Conservation (phyloP, 2,329 filamentous ascomycete genomes). For the Fusarium buxicola region DNA sequence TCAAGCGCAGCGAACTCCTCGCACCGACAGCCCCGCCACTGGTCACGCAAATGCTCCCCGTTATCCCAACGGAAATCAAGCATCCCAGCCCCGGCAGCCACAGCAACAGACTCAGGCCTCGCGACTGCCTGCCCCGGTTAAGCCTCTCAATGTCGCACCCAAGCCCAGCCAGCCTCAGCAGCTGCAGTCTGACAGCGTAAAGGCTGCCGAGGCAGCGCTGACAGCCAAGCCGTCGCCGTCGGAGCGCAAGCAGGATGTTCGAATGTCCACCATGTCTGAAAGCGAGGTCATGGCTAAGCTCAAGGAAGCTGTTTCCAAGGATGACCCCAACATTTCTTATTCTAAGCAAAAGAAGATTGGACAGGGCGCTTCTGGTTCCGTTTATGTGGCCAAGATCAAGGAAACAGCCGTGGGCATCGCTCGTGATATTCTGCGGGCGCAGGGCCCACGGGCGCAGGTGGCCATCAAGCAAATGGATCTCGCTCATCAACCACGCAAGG, state of each 20-base stretch:
- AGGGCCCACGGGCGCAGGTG: slow-evolving; percentile 87
- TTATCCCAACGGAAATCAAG: slow-evolving; percentile 66
- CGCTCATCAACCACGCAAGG: slow-evolving; percentile 95
- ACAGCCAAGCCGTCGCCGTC: slow-evolving; percentile 81
- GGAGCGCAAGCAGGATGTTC: slow-evolving; percentile 88
- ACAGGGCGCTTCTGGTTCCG: slow-evolving; percentile 96
- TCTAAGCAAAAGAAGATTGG: slow-evolving; percentile 99
- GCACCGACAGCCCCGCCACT: slow-evolving; percentile 60
- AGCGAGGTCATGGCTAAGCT: slow-evolving; percentile 96
- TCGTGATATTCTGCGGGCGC: slow-evolving; percentile 79
- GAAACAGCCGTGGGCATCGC: slow-evolving; percentile 89
- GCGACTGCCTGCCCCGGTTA: slow-evolving; percentile 72
- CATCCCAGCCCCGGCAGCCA: slow-evolving; percentile 60
- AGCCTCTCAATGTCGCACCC: slow-evolving; percentile 81
- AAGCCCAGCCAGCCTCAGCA: slow-evolving; percentile 66
- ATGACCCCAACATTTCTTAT: slow-evolving; percentile 94
- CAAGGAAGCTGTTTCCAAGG: slow-evolving; percentile 93
- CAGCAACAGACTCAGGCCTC: slow-evolving; percentile 61
- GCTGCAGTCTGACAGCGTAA: slow-evolving; percentile 74
- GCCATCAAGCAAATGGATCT: slow-evolving; percentile 99
- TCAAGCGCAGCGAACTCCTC: slow-evolving; percentile 56
- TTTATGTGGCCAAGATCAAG: slow-evolving; percentile 97
- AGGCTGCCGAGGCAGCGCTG: slow-evolving; percentile 89
- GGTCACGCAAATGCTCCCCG: slow-evolving; percentile 65
- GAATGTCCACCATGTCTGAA: slow-evolving; percentile 99